These are phyloP conservation scores for Bretschneidera sinensis DNA, from an alignment of 345 rosid species.

Conservation along the genomic window DNA sequence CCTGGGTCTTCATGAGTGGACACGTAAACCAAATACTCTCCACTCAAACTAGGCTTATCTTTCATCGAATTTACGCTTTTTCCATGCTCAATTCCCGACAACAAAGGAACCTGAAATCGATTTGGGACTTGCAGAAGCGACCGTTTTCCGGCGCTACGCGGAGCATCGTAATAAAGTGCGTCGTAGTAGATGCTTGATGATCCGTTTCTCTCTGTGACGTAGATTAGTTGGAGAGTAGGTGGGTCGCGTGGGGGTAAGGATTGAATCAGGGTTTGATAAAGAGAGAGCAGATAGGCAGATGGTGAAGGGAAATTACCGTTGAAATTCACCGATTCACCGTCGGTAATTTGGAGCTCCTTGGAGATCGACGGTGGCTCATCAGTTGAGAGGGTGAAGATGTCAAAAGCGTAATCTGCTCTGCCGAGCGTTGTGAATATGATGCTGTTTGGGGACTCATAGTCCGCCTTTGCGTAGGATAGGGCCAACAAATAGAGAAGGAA, in stretches of 20 bases:
- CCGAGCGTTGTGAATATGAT: slow-evolving; percentile 73
- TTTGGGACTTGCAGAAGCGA: slow-evolving; percentile 37
- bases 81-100: slow-evolving; percentile 27
- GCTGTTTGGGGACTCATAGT: slow-evolving; percentile 22
- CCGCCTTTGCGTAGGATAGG: slow-evolving; percentile 13
- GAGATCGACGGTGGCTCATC: slow-evolving; percentile 21
- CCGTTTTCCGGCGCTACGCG: slow-evolving; percentile 19
- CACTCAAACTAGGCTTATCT: slow-evolving; percentile 61
- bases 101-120: slow-evolving; percentile 51
- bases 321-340: slow-evolving; percentile 67
- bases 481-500: not conserved
- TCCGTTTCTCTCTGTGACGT: slow-evolving; percentile 76
- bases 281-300: slow-evolving; percentile 36
- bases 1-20: slow-evolving; percentile 76
- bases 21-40: slow-evolving; percentile 55
- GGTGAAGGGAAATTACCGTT: slow-evolving; percentile 80
- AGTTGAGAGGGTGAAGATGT: slow-evolving; percentile 56
- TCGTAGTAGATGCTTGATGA: slow-evolving; percentile 59
- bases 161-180: slow-evolving; percentile 21
- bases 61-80: slow-evolving; percentile 50
- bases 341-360: slow-evolving; percentile 58
- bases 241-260: not conserved
- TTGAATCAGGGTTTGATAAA: slow-evolving; percentile 25
- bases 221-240: slow-evolving; percentile 48
- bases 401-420: slow-evolving; percentile 59